Evolutionary conservation across 768 basidiomycete genomes (phyloP).

Genomic region (Boletus rex-veris): DNA sequence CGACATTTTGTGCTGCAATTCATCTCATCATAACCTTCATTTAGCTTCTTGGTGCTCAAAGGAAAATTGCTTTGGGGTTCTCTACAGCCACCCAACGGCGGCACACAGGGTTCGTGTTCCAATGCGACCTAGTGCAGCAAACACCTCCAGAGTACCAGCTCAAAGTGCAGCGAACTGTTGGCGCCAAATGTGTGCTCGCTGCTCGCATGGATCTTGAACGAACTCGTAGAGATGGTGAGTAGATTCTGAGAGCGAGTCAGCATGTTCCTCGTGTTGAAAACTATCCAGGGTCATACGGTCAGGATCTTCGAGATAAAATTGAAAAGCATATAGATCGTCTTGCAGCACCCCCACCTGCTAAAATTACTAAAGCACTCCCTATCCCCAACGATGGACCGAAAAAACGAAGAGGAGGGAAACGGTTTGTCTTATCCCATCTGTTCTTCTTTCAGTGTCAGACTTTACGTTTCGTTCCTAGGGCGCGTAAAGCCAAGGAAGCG

Average conservation of each 20-base stretch:
- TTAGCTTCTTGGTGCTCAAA: constrained; percentile 91
- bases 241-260: not conserved
- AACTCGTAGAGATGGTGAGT: constrained; percentile 70
- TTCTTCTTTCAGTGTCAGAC: not conserved
- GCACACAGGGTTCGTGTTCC: constrained; percentile 96
- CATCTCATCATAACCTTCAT: not conserved
- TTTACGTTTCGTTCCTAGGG: constrained; percentile 44
- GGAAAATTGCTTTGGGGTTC: constrained; percentile 89
- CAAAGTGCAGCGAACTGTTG: constrained; percentile 90
- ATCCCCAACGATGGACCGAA: constrained; percentile 94
- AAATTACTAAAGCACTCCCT: constrained; percentile 89
- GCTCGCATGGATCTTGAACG: constrained; percentile 94
- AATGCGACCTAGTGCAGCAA: constrained; percentile 81
- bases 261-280: not conserved
- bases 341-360: constrained; percentile 90
- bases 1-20: not conserved
- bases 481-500: constrained; percentile 97
- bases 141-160: constrained; percentile 88
- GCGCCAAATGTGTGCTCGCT: constrained; percentile 86
- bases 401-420: constrained; percentile 92
- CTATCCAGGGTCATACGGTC: constrained; percentile 69
- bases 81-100: constrained; percentile 83
- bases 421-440: constrained; percentile 45
- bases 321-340: constrained; percentile 90
- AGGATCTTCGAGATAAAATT: constrained; percentile 78